These are phyloP conservation scores for Cerrena zonata DNA, from an alignment of 1,284 basidiomycete genomes.

Conservation along the genomic window DNA sequence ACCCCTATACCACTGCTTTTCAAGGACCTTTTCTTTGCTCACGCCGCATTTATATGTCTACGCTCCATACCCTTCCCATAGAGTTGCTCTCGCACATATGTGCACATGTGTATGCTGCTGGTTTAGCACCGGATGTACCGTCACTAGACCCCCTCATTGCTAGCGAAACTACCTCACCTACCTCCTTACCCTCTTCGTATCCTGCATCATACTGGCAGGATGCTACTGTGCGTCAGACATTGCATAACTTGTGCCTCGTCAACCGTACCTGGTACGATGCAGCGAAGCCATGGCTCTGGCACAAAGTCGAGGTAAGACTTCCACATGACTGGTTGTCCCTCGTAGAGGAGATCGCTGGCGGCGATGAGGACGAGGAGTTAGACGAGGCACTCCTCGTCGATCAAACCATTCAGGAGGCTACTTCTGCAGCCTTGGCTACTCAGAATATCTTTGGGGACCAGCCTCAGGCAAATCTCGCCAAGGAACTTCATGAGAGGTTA, in stretches of 20 bases:
- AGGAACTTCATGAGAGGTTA: constrained; percentile 55
- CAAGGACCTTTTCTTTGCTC: background rate
- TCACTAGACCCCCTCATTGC: constrained; percentile 67
- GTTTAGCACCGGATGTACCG: constrained; percentile 44
- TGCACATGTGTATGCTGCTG: constrained; percentile 58
- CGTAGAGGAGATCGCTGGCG: constrained; percentile 67
- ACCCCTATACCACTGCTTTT: background rate
- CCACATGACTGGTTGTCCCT: constrained; percentile 75
- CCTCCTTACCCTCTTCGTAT: constrained; percentile 60
- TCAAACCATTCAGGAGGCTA: constrained; percentile 56
- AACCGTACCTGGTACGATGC: constrained; percentile 71
- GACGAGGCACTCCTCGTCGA: constrained; percentile 59
- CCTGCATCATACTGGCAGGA: constrained; percentile 67
- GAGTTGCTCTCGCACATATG: constrained; percentile 67
- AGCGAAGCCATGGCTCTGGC: constrained; percentile 78
- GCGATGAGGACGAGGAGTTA: constrained; percentile 55
- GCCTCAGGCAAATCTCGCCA: constrained; percentile 36
- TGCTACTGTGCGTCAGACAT: constrained; percentile 51
- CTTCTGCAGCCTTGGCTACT: constrained; percentile 43
- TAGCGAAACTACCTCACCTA: constrained; percentile 47
- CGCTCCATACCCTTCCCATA: constrained; percentile 39
- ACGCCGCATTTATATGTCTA: constrained; percentile 11
- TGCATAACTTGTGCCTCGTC: constrained; percentile 65
- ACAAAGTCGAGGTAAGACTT: constrained; percentile 70
- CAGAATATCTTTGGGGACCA: constrained; percentile 26